These are phyloP conservation scores for Spergularia bocconei DNA, from an alignment of 148 eudicot genomes.

Conservation along the genomic window DNA sequence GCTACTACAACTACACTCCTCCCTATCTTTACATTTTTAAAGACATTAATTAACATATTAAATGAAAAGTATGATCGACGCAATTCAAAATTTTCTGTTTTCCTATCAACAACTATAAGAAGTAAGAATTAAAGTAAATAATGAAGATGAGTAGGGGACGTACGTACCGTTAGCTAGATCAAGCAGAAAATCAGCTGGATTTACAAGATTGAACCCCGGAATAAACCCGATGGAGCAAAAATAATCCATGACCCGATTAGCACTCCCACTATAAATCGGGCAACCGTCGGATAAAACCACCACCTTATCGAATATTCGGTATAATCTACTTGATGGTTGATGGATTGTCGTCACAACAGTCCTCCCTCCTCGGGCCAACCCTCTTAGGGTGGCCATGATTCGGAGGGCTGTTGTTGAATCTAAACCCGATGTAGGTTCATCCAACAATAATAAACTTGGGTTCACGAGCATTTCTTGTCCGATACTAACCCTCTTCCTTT, in stretches of 20 bases:
- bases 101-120: too few relatives aligned
- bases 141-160: background rate
- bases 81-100: too few relatives aligned
- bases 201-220: conserved; percentile 52
- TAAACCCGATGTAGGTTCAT: conserved; percentile 87
- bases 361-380: conserved; percentile 65
- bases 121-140: too few relatives aligned
- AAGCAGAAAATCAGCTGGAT: conserved; percentile 87
- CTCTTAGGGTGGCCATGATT: conserved; percentile 50
- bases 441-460: conserved; percentile 69
- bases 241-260: conserved; percentile 59
- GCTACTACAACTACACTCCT: too few relatives aligned
- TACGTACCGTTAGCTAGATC: conserved; percentile 94
- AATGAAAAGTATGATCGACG: too few relatives aligned
- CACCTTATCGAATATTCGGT: conserved; percentile 70
- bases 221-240: conserved; percentile 57
- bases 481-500: conserved; percentile 76
- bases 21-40: too few relatives aligned
- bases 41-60: too few relatives aligned
- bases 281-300: conserved; percentile 67
- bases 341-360: conserved; percentile 75
- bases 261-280: conserved; percentile 58
- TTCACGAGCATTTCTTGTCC: conserved; percentile 88
- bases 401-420: conserved; percentile 87
- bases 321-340: conserved; percentile 76